Base-by-base conservation (phyloP, 371 early-diverging fungal species). In the Entomophthora muscae region DNA sequence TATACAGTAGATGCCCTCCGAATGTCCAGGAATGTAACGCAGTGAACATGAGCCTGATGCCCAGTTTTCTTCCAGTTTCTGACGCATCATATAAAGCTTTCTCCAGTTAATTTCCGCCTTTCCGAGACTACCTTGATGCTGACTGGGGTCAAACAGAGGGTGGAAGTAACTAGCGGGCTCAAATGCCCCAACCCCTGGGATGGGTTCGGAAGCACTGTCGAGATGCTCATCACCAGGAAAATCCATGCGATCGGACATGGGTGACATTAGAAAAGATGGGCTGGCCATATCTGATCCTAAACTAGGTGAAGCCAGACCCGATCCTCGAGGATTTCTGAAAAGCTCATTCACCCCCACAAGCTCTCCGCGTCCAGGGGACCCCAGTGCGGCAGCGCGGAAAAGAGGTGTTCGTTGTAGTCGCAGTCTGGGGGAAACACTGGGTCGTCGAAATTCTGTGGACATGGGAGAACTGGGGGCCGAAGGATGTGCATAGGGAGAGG, bases 1-100 rank as follows among this genome's bases (percentile, higher is more conserved):
- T 13, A 94, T 75, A 67, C 91, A 91, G 66, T 98, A 92, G 32
- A 99, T 89, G 27, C 91, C 84, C 63, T 95, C 98, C 0, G 75
- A 65, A 68, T 98, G 99, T 29, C 94, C 85, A 52, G 84, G 80
- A 32, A 88, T 77, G 12, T 75, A 72, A 28, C 76, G 72, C 17
- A 78, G 71, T 7, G 74, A 75, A 61, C 75, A 83, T 54, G 71
- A 67, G 1, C 88, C 90, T 13, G 69, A 65, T 13, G 69, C 71
- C 89, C 93, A 93, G 64, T 89, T 83, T 17, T 64, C 69, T 53
- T 81, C 77, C 31, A 89, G 71, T 32, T 70, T 29, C 23, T 62
- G 66, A 57, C 84, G 75, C 55, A 84, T 79, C 26, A 72, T 75
- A 64, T 83, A 90, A 0, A 90, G 67, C 23, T 70, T 66, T 61